Evolutionary conservation across 331 rosid genomes (phyloP).

Genomic region (Rosa hybrid): DNA sequence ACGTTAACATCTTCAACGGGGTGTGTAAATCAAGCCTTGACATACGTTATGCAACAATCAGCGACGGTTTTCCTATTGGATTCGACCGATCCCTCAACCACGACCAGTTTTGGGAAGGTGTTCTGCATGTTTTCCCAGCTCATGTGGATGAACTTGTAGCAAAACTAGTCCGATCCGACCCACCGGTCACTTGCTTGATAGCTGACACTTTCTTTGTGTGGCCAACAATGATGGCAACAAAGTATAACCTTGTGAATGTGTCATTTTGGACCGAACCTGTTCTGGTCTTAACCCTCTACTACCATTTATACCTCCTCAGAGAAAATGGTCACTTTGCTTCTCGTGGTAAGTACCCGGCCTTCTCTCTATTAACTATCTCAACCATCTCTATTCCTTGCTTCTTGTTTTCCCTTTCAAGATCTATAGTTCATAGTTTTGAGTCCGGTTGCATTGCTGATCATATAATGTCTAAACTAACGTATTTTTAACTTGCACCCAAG

Average conservation of each 20-base stretch:
- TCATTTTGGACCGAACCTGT: slow-evolving; percentile 45
- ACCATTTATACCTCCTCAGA: slow-evolving; percentile 30
- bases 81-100: slow-evolving; percentile 32
- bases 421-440: background rate
- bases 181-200: slow-evolving; percentile 31
- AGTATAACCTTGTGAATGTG: slow-evolving; percentile 30
- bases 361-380: background rate
- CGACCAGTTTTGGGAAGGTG: slow-evolving; percentile 23
- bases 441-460: background rate
- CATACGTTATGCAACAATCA: slow-evolving; percentile 26
- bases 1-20: slow-evolving; percentile 27
- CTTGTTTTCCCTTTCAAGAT: background rate
- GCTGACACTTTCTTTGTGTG: slow-evolving; percentile 32
- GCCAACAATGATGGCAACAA: slow-evolving; percentile 25
- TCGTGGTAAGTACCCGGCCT: slow-evolving; percentile 16
- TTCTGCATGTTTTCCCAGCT: slow-evolving; percentile 23
- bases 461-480: background rate
- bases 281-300: slow-evolving; percentile 29
- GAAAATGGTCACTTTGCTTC: slow-evolving; percentile 29
- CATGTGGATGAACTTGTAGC: slow-evolving; percentile 34
- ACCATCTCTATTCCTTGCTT: background rate
- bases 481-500: background rate
- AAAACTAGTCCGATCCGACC: slow-evolving; percentile 24
- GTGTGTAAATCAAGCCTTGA: slow-evolving; percentile 25
- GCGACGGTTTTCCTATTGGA: slow-evolving; percentile 33